These are phyloP conservation scores for Avicennia marina DNA, from an alignment of 257 asterid species.

Conservation along the genomic window DNA sequence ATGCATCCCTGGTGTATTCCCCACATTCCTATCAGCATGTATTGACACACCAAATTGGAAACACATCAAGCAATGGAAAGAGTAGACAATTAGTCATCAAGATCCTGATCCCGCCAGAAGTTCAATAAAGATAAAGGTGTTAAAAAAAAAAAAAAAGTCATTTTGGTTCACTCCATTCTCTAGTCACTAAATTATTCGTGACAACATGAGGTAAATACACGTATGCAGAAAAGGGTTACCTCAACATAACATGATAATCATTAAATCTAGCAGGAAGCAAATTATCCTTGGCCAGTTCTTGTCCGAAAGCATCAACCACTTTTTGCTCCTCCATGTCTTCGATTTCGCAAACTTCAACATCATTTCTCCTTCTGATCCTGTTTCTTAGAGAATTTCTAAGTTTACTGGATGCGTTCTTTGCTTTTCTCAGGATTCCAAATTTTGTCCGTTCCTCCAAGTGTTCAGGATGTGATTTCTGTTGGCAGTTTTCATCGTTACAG, in stretches of 20 bases:
- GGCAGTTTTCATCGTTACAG: slow-evolving; percentile 27
- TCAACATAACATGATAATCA: slow-evolving; percentile 53
- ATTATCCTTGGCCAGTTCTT: slow-evolving; percentile 40
- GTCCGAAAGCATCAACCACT: slow-evolving; percentile 52
- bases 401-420: slow-evolving; percentile 28
- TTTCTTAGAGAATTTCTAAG: slow-evolving; percentile 31
- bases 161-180: too few relatives aligned
- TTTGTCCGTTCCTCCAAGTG: slow-evolving; percentile 33
- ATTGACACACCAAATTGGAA: too few relatives aligned
- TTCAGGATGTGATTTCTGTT: slow-evolving; percentile 31
- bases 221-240: slow-evolving; percentile 30
- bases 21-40: too few relatives aligned
- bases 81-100: not conserved
- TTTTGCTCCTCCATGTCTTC: slow-evolving; percentile 39
- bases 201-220: not conserved
- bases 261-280: slow-evolving; percentile 64
- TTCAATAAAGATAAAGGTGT: too few relatives aligned
- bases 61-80: too few relatives aligned
- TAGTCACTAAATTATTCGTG: not conserved
- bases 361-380: slow-evolving; percentile 31
- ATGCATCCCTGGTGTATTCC: too few relatives aligned
- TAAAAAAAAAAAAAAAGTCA: too few relatives aligned
- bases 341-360: slow-evolving; percentile 22
- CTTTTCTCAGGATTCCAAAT: slow-evolving; percentile 35
- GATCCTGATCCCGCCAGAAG: too few relatives aligned